phyloP scores from a whole-genome alignment of 164 flowering plant species.

The Hamamelis virginiana region DNA sequence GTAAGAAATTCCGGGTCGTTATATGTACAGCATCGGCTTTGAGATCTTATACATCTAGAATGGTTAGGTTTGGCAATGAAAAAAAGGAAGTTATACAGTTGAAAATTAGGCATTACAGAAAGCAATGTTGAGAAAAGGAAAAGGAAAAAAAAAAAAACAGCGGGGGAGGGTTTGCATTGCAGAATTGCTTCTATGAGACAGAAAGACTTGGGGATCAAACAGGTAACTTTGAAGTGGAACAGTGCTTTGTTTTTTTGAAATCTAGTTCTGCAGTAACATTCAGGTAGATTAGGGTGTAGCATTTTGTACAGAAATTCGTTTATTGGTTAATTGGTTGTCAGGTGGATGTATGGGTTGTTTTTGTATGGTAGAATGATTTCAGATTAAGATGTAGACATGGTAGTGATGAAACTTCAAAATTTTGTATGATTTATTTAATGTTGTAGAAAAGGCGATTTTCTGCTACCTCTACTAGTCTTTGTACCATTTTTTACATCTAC shows the following conservation, averaged over 20 bases:
- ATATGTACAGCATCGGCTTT: not conserved
- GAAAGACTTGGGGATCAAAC: not conserved
- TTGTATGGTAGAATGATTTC: conserved; percentile 11
- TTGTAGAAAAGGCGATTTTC: not conserved
- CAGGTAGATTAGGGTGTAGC: conserved; percentile 11
- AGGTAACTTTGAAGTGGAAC: not conserved
- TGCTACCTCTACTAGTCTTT: too few species aligned
- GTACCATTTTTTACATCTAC: too few species aligned
- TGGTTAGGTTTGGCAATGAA: conserved; percentile 1
- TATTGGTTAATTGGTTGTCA: conserved; percentile 42
- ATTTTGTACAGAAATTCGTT: conserved; percentile 45
- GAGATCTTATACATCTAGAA: not conserved
- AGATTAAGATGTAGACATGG: not conserved
- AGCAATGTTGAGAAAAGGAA: not conserved
- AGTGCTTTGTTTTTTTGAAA: not conserved
- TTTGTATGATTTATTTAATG: conserved; percentile 14
- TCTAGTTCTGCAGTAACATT: conserved; percentile 4
- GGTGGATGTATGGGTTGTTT: too few species aligned
- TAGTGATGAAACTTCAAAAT: conserved; percentile 6
- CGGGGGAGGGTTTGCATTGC: not conserved
- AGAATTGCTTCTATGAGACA: not conserved
- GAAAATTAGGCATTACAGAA: not conserved
- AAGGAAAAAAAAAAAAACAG: too few species aligned
- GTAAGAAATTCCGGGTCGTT: too few species aligned
- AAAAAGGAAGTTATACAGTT: not conserved